Evolutionary conservation across 2,329 filamentous ascomycete species (phyloP).

Genomic region (Colletotrichum scovillei): DNA sequence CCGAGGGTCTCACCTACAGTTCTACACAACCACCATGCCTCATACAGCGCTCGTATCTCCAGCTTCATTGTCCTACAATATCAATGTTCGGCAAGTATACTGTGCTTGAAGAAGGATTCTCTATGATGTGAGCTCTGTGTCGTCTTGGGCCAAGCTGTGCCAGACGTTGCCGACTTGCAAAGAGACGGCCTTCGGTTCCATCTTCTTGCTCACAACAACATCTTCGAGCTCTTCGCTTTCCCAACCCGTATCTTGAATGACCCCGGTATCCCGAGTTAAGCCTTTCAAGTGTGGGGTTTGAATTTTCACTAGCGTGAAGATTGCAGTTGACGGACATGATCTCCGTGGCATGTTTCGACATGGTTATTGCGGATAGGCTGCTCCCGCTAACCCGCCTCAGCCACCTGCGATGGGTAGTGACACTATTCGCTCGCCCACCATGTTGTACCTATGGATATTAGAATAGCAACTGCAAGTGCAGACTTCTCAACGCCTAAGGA

Average conservation of each 20-base stretch:
- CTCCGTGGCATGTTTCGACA: background rate
- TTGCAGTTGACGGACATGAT: background rate
- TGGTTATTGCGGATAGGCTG: no score
- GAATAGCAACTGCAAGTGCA: background rate
- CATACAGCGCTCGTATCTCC: background rate
- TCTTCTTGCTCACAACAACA: background rate
- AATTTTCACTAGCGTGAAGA: background rate
- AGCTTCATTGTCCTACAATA: background rate
- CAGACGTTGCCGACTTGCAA: background rate
- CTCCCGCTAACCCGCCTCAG: background rate
- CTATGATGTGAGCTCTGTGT: background rate
- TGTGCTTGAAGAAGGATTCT: background rate
- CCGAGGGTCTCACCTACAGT: background rate
- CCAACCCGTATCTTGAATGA: background rate
- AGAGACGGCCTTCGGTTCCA: background rate
- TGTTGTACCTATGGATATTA: background rate
- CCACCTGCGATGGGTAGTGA: background rate
- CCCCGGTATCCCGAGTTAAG: background rate
- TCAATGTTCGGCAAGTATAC: background rate
- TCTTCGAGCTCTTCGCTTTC: background rate
- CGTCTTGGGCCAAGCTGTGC: background rate
- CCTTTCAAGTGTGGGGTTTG: background rate
- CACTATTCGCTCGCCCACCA: background rate
- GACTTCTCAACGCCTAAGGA: background rate
- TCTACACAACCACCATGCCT: background rate